Evolutionary conservation across 768 basidiomycete species (phyloP).

Genomic region (Pulveroboletus frians): DNA sequence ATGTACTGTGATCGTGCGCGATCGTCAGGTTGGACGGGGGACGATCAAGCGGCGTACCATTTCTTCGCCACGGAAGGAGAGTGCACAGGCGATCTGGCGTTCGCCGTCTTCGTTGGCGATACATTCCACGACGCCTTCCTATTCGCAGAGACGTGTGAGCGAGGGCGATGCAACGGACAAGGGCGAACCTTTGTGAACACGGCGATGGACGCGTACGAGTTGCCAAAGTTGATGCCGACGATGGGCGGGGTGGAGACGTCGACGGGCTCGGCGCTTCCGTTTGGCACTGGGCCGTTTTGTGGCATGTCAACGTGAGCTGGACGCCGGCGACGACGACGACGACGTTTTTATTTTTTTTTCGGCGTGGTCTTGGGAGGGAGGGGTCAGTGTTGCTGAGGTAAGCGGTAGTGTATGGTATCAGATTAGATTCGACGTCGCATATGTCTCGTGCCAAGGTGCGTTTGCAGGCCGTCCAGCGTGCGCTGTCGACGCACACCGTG

Average conservation of each 20-base stretch:
- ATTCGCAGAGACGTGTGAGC: neutral
- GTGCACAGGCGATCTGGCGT: slow-evolving; percentile 92
- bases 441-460: slow-evolving; percentile 8
- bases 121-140: slow-evolving; percentile 91
- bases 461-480: slow-evolving; percentile 13
- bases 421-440: slow-evolving; percentile 7
- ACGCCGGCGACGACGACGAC: neutral
- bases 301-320: slow-evolving; percentile 29
- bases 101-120: slow-evolving; percentile 99
- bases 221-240: slow-evolving; percentile 95
- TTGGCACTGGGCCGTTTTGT: slow-evolving; percentile 39
- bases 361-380: neutral
- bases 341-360: neutral
- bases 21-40: slow-evolving; percentile 2
- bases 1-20: slow-evolving; percentile 62
- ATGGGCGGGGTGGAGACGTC: slow-evolving; percentile 46
- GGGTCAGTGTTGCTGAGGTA: slow-evolving; percentile 7
- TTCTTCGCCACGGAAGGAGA: slow-evolving; percentile 89
- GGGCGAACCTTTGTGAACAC: slow-evolving; percentile 82
- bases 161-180: neutral
- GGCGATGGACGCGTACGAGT: slow-evolving; percentile 91
- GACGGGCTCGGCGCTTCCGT: slow-evolving; percentile 47
- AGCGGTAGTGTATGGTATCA: slow-evolving; percentile 2
- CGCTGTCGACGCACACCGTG: neutral
- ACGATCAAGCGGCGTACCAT: slow-evolving; percentile 50